Percentiles rank a stretch among this genome's conserved stretches.
phyloP scores from a whole-genome alignment of 179 eudicot species.

The Nepenthes alata region DNA sequence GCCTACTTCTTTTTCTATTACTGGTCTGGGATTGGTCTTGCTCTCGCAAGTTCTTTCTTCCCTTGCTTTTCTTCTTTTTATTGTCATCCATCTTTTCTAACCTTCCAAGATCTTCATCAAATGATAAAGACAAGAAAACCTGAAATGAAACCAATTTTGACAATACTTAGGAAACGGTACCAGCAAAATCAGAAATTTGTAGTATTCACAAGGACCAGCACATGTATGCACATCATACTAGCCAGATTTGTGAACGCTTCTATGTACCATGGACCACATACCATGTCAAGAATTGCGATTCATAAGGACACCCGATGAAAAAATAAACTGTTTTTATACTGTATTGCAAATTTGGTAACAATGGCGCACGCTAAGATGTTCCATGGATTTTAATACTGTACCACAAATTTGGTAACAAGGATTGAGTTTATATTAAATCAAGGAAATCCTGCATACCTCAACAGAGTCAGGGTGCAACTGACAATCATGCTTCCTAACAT shows the following conservation, averaged over 20 bases:
- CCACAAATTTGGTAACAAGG: too few species aligned
- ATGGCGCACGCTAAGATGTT: too few species aligned
- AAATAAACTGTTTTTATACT: too few species aligned
- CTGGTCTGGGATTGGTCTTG: conserved; percentile 26
- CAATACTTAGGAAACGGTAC: neutral
- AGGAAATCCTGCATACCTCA: conserved; percentile 32
- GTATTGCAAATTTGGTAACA: too few species aligned
- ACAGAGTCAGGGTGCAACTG: conserved; percentile 74
- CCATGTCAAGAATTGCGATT: too few species aligned
- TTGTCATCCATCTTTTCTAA: conserved; percentile 35
- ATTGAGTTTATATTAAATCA: neutral
- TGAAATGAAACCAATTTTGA: conserved; percentile 11
- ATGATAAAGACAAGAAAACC: conserved; percentile 77
- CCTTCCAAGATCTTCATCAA: conserved; percentile 83
- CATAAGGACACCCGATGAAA: too few species aligned
- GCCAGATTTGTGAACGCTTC: too few species aligned
- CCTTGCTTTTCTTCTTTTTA: conserved; percentile 37
- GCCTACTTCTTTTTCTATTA: conserved; percentile 50
- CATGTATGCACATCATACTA: too few species aligned
- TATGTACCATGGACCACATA: too few species aligned
- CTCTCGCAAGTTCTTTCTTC: conserved; percentile 44
- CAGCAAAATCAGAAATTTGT: neutral
- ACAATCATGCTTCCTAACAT: conserved; percentile 66
- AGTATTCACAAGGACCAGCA: too few species aligned
- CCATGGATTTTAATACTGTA: too few species aligned